Percentiles rank a stretch among this genome's conserved stretches.
Conservation (phyloP, 148 eudicot genomes). For the Cornus suecica region DNA sequence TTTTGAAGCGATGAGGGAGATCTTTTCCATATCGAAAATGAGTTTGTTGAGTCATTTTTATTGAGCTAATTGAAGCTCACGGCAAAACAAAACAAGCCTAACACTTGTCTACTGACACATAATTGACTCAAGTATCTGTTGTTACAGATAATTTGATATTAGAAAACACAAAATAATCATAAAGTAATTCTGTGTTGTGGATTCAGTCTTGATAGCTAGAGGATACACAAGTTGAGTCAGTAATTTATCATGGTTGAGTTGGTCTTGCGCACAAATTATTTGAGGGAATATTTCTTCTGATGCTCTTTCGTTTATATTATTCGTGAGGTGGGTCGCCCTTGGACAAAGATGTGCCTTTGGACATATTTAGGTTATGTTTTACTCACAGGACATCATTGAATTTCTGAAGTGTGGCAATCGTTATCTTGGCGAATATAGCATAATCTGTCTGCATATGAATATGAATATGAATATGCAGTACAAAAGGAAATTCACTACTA, state of each 20-base stretch:
- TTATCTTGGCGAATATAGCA: background rate
- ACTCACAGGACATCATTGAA: background rate
- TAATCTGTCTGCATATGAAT: no score
- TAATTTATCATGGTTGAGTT: background rate
- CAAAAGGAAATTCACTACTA: no score
- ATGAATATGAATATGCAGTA: no score
- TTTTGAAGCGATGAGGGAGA: no score
- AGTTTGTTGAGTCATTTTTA: background rate
- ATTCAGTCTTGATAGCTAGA: constrained; percentile 11
- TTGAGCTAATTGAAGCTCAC: background rate
- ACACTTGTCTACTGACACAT: background rate
- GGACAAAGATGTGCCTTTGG: constrained; percentile 24
- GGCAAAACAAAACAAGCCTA: background rate
- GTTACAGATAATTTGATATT: no score
- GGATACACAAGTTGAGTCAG: background rate
- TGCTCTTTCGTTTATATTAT: constrained; percentile 19
- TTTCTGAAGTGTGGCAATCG: background rate
- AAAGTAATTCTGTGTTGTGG: constrained; percentile 17
- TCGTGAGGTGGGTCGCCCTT: constrained; percentile 19
- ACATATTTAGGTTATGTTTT: background rate
- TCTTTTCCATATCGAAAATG: no score
- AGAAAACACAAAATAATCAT: no score
- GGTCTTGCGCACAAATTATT: constrained; percentile 16
- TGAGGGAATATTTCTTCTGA: constrained; percentile 30
- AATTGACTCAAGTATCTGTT: background rate